Evolutionary conservation across 208 protist species (phyloP).

Genomic region (Crithidia acanthocephali): DNA sequence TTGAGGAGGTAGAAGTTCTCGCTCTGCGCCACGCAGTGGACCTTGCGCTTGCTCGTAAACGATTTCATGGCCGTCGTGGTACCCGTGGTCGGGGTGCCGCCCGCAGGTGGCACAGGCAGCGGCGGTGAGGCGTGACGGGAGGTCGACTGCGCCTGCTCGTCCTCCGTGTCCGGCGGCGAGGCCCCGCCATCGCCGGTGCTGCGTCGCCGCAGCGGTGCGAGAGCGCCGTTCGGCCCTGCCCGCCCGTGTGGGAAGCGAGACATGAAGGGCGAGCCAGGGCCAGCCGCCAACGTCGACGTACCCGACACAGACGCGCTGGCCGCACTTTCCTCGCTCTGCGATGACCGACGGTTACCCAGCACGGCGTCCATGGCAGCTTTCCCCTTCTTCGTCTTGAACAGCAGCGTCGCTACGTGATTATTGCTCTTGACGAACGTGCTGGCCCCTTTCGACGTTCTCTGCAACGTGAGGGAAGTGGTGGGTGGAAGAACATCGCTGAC

Average conservation of each 20-base stretch:
- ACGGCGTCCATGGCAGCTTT: background rate
- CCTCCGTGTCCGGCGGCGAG: background rate
- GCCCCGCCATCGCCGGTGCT: background rate
- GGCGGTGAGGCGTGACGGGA: background rate
- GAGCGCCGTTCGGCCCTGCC: background rate
- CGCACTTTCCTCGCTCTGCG: conserved; percentile 13
- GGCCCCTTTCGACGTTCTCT: background rate
- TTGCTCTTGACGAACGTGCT: background rate
- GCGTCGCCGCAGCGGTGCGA: conserved; percentile 8
- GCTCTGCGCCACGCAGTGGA: background rate
- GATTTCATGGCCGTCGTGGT: background rate
- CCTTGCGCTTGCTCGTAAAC: background rate
- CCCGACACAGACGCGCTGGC: background rate
- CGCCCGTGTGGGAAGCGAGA: background rate
- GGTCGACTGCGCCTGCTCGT: background rate
- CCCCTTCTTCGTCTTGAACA: conserved; percentile 14
- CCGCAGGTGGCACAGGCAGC: background rate
- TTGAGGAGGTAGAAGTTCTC: background rate
- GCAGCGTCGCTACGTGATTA: conserved; percentile 10
- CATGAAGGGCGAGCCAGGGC: background rate
- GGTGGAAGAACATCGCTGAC: background rate
- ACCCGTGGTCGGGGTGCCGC: background rate
- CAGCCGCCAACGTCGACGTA: no score
- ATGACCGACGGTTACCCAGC: background rate
- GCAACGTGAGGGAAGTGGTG: background rate